Base-by-base conservation (phyloP, 768 basidiomycete genomes). In the Phanerochaete carnosa region DNA sequence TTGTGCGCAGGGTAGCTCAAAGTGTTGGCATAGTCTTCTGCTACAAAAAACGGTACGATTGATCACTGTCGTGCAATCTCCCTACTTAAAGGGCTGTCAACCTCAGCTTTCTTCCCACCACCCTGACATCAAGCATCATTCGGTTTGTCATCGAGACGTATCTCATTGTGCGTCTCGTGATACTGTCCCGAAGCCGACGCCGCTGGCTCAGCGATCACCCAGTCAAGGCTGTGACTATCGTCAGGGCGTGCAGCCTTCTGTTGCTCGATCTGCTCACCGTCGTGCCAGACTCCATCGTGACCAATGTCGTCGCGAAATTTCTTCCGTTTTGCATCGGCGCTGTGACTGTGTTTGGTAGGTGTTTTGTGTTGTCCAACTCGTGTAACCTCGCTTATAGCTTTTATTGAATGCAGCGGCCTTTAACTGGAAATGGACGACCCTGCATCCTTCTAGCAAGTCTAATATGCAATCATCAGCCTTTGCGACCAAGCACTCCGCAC, bases 301-400 rank as follows among this genome's bases (percentile, higher is more conserved):
- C 76, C n/a, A 74, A 71, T 49, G 59, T 75, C 9, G 47, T 80
- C 5, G 77, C 70, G 0, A 74, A 80, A 32, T 78, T 77, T 49
- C 61, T 81, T 19, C 78, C 79, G 0, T 78, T 76, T 61, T 74
- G 75, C 58, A 62, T 81, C 22, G 78, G 76, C 26, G 70, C 77
- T 8, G 56, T 81, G 12, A 59, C 75, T 22, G 79, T 81, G 22
- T 65, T 82, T 16, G 68, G 80, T 81, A 62, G 65, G 77, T 64
- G n/a, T 52, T 25, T 25, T 53, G 19, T 45, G 29, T n/a, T n/a
- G n/a, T n/a, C n/a, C n/a, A n/a, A n/a, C n/a, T n/a, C n/a, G n/a
- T n/a, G n/a, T n/a, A n/a, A n/a, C n/a, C n/a, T n/a, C n/a, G n/a
- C n/a, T n/a, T n/a, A n/a, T n/a, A n/a, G n/a, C n/a, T n/a, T n/a